A percentile compares a stretch with the other conserved stretches of the same genome.
phyloP scores from a whole-genome alignment of 805 yeast genomes.

The Monosporozyma solicola region DNA sequence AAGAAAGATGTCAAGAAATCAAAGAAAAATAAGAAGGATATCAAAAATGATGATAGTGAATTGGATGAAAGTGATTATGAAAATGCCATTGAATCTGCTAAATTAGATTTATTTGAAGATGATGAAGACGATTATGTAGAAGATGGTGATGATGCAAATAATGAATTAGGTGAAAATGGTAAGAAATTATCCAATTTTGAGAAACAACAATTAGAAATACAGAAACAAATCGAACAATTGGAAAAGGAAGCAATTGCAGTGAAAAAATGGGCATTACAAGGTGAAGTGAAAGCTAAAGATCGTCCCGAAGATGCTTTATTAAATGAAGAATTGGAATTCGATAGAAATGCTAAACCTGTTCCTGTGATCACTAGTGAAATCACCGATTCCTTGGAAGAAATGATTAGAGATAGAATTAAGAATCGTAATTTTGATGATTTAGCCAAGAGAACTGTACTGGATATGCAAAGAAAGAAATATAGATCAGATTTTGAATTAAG shows the following conservation, averaged over 20 bases:
- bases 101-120: constrained; percentile 45
- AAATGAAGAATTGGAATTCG: constrained; percentile 79
- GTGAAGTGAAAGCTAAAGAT: constrained; percentile 76
- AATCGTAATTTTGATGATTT: constrained; percentile 76
- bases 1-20: neutral
- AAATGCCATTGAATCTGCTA: constrained; percentile 50
- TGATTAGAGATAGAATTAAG: constrained; percentile 74
- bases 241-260: constrained; percentile 86
- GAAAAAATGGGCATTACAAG: constrained; percentile 89
- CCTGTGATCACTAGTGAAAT: constrained; percentile 88
- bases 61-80: constrained; percentile 39
- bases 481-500: constrained; percentile 55
- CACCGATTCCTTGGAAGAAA: constrained; percentile 79
- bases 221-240: constrained; percentile 64
- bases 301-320: constrained; percentile 80
- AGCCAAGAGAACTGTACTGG: constrained; percentile 60
- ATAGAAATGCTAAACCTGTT: constrained; percentile 88
- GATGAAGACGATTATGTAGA: constrained; percentile 21
- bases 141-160: constrained; percentile 16
- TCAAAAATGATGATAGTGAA: constrained; percentile 11
- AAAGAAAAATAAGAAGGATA: neutral
- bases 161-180: constrained; percentile 18
- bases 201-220: constrained; percentile 68
- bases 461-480: constrained; percentile 47
- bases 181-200: constrained; percentile 60